Evolutionary conservation across 192 early-diverging fungal species (phyloP), one percentile per base, ranked within the genome.

Genomic region (Coemansia sp.): DNA sequence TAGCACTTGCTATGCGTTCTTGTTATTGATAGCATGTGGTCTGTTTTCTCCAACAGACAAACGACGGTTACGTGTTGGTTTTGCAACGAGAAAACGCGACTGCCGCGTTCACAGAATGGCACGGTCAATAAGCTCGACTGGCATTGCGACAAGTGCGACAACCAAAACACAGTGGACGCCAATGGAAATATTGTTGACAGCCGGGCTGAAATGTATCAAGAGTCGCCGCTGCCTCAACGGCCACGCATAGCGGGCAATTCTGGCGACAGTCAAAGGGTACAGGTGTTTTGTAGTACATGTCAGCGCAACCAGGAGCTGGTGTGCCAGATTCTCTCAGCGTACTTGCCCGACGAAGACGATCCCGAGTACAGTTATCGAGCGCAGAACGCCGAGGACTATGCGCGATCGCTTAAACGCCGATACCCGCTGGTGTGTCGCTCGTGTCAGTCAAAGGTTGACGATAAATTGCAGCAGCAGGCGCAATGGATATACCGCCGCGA

Each of bases 291-390:
- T 65, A 7, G 45, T 19, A 39, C 67, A 0, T 84, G 81, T 54
- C 76, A 75, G 51, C 73, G 77, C 39, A 84, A 79, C 68, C 81
- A 84, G 39, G 70, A 78, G 44, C 73, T 78, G 7, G 81, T 79
- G 9, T 40, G 69, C 65, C 70, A 75, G 62, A 60, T 78, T 7
- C 67, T 84, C 33, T 44, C 76, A 0, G 66, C 74, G 16, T 78
- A 84, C 36, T 31, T 79, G 53, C 81, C 81, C 0, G 68, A 75
- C 42, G 76, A 78, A 14, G 60, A 67, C 4, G 76, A 78, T 31
- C 59, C 70, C 35, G 73, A 75, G 51, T 75, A 78, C 57, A 31
- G 29, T 39, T 9, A 42, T 0, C 67, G 70, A 19, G 35, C 45
- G 21, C 44, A 42, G 6, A 13, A 53, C 11, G 77, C 73, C 24